These are phyloP conservation scores for Pseudogymnoascus sp. DNA, from an alignment of 2,329 filamentous ascomycete genomes.

Conservation along the genomic window DNA sequence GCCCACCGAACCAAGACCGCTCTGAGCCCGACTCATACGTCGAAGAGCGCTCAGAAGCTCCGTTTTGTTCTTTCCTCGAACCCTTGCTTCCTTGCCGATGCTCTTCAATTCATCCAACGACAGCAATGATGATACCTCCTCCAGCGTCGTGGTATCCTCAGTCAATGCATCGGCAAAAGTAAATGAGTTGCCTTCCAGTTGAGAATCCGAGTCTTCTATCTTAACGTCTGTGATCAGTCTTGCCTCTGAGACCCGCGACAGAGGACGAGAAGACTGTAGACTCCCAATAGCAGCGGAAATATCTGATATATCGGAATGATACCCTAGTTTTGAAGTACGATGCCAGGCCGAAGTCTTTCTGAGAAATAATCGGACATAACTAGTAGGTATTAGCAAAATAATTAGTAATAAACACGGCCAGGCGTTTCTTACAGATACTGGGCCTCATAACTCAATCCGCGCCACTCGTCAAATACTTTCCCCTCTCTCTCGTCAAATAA, in stretches of 20 bases:
- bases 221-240: slow-evolving; percentile 14
- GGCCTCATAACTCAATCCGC: slow-evolving; percentile 66
- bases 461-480: slow-evolving; percentile 72
- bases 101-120: slow-evolving; percentile 81
- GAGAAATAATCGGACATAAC: slow-evolving; percentile 87
- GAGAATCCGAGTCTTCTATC: slow-evolving; percentile 21
- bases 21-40: slow-evolving; percentile 67
- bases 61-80: slow-evolving; percentile 80
- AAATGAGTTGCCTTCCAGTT: slow-evolving; percentile 46
- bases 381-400: slow-evolving; percentile 31
- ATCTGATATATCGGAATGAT: slow-evolving; percentile 77
- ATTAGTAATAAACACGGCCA: neutral
- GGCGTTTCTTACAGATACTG: slow-evolving; percentile 69
- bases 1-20: slow-evolving; percentile 64
- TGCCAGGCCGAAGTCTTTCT: slow-evolving; percentile 92
- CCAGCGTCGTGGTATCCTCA: slow-evolving; percentile 65
- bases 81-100: slow-evolving; percentile 78
- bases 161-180: slow-evolving; percentile 76
- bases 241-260: slow-evolving; percentile 42
- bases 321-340: slow-evolving; percentile 68
- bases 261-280: slow-evolving; percentile 50
- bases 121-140: slow-evolving; percentile 76
- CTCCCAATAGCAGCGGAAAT: slow-evolving; percentile 57
- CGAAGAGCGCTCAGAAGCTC: slow-evolving; percentile 70
- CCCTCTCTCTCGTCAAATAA: slow-evolving; percentile 77